Evolutionary conservation across 495 filamentous ascomycete genomes (phyloP).

Genomic region (Geoglossum glabrum): DNA sequence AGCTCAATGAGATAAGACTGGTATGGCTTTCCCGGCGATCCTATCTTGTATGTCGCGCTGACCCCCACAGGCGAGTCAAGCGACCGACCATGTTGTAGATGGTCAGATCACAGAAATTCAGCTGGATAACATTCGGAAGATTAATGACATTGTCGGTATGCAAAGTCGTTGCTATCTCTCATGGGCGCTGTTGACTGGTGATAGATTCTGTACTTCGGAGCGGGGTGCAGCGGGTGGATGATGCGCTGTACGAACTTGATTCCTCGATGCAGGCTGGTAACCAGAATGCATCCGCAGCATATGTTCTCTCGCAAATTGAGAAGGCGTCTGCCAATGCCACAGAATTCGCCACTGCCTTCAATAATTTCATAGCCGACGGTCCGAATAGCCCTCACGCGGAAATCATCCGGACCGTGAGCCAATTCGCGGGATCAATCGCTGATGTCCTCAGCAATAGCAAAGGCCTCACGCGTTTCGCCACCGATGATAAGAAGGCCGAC

Average conservation of each 20-base stretch:
- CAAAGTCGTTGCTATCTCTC: neutral
- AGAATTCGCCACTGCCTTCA: conserved; percentile 93
- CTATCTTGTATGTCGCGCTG: neutral
- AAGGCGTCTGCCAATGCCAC: conserved; percentile 88
- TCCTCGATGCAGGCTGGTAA: conserved; percentile 97
- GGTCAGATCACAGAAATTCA: conserved; percentile 78
- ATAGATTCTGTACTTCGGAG: conserved; percentile 82
- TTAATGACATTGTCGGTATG: conserved; percentile 71
- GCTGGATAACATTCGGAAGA: conserved; percentile 66
- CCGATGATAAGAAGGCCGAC: conserved; percentile 84
- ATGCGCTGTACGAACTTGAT: conserved; percentile 90
- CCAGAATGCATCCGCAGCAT: conserved; percentile 90
- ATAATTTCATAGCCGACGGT: conserved; percentile 92
- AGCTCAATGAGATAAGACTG: conserved; percentile 64
- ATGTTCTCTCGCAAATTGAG: conserved; percentile 89
- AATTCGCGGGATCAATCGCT: conserved; percentile 74
- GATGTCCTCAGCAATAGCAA: conserved; percentile 95
- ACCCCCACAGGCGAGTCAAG: neutral
- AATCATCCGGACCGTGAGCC: conserved; percentile 79
- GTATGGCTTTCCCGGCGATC: conserved; percentile 14
- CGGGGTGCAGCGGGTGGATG: conserved; percentile 85
- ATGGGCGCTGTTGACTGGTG: neutral
- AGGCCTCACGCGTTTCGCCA: conserved; percentile 80
- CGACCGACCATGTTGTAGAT: conserved; percentile 60
- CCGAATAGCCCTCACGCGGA: conserved; percentile 80